Base-by-base conservation (phyloP, 2,329 filamentous ascomycete genomes). In the Curvularia eragrostidis region DNA sequence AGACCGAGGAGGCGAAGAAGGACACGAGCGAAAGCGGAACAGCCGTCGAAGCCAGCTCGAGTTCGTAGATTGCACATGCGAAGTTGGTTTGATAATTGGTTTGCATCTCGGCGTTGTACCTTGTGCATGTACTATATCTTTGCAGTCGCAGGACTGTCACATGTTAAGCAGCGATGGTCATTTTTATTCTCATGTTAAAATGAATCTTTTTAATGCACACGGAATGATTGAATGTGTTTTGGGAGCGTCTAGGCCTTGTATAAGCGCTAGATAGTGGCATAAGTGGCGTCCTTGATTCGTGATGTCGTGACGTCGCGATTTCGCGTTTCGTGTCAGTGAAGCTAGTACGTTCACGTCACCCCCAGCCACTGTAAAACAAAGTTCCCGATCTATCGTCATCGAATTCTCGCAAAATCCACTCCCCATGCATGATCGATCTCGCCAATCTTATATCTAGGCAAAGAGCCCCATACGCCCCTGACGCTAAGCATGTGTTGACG, bases 1-100 rank as follows among this genome's bases (percentile, higher is more conserved):
- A 75, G 53, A 79, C 75, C 23, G 79, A 82, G 52, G 74, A 74
- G 44, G 74, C 76, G 5, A 80, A 79, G 67, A 79, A 80, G 64
- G 78, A 80, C 43, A 75, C 75, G 2, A 73, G 68, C 39, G 75
- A 73, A 62, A 78, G 74, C 52, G 75, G 75, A 6, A 76, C 75
- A 4, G 73, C 64, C 8, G 67, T 61, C 4, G 74, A 78, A 42
- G 74, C 71, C 12, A 67, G 61, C 50, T 26, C 72, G 2, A 70
- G 68, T 48, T 65, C 73, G 32, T 73, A 71, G 53, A 21, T 51
- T 18, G 21, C 12, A n/a, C 24, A 28, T 23, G 3, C 23, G 23
- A 39, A 39, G 18, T 28, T 48, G 10, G 26, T 43, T 39, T 54
- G 24, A 56, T 26, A 24, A 38, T 26, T 30, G 36, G 38, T 36